Evolutionary conservation across 2,329 filamentous ascomycete species (phyloP).

Genomic region (Trichoderma sp.): DNA sequence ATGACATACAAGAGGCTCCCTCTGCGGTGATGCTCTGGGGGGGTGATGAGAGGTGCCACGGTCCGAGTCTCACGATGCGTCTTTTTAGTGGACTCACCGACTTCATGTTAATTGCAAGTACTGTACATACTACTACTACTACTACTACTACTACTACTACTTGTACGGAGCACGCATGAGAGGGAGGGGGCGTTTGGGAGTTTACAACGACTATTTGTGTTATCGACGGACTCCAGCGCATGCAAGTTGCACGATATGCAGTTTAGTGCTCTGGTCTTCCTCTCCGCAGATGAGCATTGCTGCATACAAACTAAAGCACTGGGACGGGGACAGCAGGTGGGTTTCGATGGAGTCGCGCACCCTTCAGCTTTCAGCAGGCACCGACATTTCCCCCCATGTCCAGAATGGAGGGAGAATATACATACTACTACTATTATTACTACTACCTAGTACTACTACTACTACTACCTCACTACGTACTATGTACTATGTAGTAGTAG

Average conservation of each 20-base stretch:
- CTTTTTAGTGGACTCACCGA: conserved; percentile 3
- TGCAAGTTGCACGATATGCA: not conserved
- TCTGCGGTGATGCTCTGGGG: not conserved
- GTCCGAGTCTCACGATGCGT: conserved; percentile 6
- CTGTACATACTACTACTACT: no score
- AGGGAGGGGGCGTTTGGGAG: not conserved
- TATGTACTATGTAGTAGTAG: no score
- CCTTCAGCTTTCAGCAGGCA: conserved; percentile 8
- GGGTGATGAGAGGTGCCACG: not conserved
- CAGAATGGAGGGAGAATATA: not conserved
- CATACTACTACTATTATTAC: no score
- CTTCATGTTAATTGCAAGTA: conserved; percentile 11
- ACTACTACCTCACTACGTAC: not conserved
- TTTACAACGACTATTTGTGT: not conserved
- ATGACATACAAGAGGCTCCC: not conserved
- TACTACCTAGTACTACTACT: no score
- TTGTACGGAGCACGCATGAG: conserved; percentile 3
- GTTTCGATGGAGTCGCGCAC: conserved; percentile 1
- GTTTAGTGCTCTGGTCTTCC: not conserved
- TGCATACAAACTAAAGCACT: not conserved
- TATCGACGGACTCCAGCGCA: no score
- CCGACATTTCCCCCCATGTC: not conserved
- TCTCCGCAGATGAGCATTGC: conserved; percentile 5
- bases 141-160: no score
- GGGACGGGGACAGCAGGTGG: conserved; percentile 4